phyloP scores from a whole-genome alignment of 768 basidiomycete species.

The Neoboletus brunneissimus region DNA sequence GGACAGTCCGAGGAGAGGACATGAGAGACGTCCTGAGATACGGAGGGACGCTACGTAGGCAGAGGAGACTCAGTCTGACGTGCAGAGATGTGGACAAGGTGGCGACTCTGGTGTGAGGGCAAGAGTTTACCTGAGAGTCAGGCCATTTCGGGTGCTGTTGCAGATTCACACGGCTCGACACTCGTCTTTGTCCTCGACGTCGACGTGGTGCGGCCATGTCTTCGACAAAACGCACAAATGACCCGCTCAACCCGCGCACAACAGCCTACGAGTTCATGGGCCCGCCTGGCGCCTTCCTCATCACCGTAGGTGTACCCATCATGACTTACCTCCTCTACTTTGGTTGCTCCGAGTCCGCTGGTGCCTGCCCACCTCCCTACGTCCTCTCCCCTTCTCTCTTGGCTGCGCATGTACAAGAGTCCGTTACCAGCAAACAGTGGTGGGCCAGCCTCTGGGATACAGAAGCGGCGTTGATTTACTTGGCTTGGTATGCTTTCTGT shows the following conservation, averaged over 20 bases:
- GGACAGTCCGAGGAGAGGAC: conserved; percentile 43
- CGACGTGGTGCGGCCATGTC: conserved; percentile 16
- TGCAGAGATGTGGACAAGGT: conserved; percentile 80
- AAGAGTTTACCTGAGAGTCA: too few relatives aligned
- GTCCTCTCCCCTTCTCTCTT: conserved; percentile 34
- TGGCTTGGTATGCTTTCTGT: conserved; percentile 89
- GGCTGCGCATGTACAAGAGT: conserved; percentile 39
- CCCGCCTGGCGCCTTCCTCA: conserved; percentile 69
- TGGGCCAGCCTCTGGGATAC: conserved; percentile 83
- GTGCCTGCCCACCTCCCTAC: conserved; percentile 63
- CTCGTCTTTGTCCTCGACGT: background rate
- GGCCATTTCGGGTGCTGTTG: too few relatives aligned
- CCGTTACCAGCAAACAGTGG: conserved; percentile 52
- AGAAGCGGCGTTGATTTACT: conserved; percentile 70
- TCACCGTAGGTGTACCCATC: conserved; percentile 69
- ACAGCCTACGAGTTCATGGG: conserved; percentile 79
- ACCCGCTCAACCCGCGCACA: conserved; percentile 66
- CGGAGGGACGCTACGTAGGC: conserved; percentile 56
- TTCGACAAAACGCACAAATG: conserved; percentile 19
- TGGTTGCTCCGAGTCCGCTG: conserved; percentile 67
- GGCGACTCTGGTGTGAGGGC: background rate
- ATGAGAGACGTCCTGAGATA: conserved; percentile 38
- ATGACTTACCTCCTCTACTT: conserved; percentile 75
- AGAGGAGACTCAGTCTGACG: conserved; percentile 75
- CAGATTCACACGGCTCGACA: too few relatives aligned